A percentile compares a stretch with the other conserved stretches of the same genome.
phyloP scores from a whole-genome alignment of 805 yeast species.

The Yamadazyma tumulicola region DNA sequence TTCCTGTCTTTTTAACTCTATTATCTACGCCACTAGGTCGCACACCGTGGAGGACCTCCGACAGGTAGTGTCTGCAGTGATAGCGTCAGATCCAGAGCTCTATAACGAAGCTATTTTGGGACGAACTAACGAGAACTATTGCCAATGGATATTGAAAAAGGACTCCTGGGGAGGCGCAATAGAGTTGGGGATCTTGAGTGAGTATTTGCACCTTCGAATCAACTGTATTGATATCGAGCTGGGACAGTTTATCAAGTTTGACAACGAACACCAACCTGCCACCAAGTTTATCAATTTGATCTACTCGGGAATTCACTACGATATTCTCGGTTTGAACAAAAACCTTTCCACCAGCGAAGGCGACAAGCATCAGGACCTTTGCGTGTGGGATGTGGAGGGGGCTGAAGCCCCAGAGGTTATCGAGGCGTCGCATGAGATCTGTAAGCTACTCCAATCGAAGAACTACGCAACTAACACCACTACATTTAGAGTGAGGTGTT shows the following conservation, averaged over 20 bases:
- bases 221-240: slow-evolving; percentile 64
- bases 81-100: slow-evolving; percentile 33
- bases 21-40: slow-evolving; percentile 47
- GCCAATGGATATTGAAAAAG: slow-evolving; percentile 55
- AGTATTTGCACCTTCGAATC: slow-evolving; percentile 48
- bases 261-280: slow-evolving; percentile 31
- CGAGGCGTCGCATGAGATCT: slow-evolving; percentile 30
- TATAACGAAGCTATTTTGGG: slow-evolving; percentile 62
- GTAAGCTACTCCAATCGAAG: slow-evolving; percentile 41
- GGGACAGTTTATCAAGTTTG: slow-evolving; percentile 53
- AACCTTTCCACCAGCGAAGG: slow-evolving; percentile 16
- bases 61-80: slow-evolving; percentile 45
- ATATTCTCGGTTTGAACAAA: slow-evolving; percentile 34
- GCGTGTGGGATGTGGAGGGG: slow-evolving; percentile 39
- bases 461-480: slow-evolving; percentile 67
- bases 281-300: slow-evolving; percentile 48
- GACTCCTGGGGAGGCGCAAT: slow-evolving; percentile 85
- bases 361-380: slow-evolving; percentile 29
- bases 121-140: slow-evolving; percentile 44
- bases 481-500: slow-evolving; percentile 54
- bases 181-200: slow-evolving; percentile 61
- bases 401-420: slow-evolving; percentile 28
- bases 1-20: slow-evolving; percentile 70
- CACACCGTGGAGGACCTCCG: slow-evolving; percentile 50
- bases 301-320: slow-evolving; percentile 75